These are phyloP conservation scores for Auricularia sp. DNA, from an alignment of 768 basidiomycete species.

Conservation along the genomic window DNA sequence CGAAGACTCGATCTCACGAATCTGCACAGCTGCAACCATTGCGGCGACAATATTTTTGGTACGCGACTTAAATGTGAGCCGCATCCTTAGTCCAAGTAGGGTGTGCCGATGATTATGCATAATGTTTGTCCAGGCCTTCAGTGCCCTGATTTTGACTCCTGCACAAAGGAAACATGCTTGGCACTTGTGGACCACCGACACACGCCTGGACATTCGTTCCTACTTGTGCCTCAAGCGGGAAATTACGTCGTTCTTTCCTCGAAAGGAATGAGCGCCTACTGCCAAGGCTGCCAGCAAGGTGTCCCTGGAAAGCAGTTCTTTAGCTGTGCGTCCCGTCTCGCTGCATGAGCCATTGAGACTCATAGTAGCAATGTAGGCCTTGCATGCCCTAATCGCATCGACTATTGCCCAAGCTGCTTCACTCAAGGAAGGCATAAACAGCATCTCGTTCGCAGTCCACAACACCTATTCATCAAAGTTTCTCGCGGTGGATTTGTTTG, in stretches of 20 bases:
- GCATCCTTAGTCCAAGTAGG: background rate
- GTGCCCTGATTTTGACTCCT: background rate
- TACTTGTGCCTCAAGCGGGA: background rate
- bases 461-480: background rate
- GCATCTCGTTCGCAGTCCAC: background rate
- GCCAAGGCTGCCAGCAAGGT: background rate
- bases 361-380: background rate
- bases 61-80: background rate
- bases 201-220: background rate
- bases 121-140: background rate
- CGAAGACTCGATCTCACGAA: background rate
- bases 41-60: background rate
- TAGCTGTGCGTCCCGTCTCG: background rate
- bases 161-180: background rate
- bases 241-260: background rate
- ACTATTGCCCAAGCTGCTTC: background rate
- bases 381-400: background rate
- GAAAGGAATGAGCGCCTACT: background rate
- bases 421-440: background rate
- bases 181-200: background rate
- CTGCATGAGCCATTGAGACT: too few species aligned
- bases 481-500: background rate
- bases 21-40: background rate
- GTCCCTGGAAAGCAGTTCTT: background rate
- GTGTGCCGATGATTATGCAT: background rate